A percentile compares a stretch with the other conserved stretches of the same genome.
Conservation (phyloP, 768 basidiomycete genomes). For the Mycena venus region DNA sequence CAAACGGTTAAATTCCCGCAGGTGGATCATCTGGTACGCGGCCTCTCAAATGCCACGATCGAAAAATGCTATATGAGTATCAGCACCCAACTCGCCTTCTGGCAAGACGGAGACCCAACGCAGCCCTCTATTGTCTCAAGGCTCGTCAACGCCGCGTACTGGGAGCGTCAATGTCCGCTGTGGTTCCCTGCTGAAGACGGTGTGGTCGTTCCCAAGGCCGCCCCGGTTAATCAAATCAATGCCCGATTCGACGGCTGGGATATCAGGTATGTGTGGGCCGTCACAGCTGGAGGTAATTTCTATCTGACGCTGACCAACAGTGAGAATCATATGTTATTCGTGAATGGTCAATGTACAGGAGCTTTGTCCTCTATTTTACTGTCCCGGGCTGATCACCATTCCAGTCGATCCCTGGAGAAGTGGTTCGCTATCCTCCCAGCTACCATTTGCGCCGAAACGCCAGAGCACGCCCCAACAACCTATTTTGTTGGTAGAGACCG, state of each 20-base stretch:
- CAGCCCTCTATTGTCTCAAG: constrained; percentile 25
- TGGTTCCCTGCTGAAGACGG: constrained; percentile 29
- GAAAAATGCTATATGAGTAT: neutral
- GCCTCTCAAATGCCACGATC: neutral
- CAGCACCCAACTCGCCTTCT: constrained; percentile 26
- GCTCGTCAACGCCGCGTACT: constrained; percentile 21
- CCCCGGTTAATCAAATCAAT: constrained; percentile 20
- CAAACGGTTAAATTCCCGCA: neutral
- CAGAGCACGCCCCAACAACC: constrained; percentile 19
- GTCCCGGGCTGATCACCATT: neutral
- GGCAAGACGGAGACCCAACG: constrained; percentile 29
- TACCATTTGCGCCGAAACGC: constrained; percentile 19
- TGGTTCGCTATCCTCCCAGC: constrained; percentile 12
- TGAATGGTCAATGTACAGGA: constrained; percentile 29
- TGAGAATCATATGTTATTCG: constrained; percentile 19
- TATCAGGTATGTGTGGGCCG: constrained; percentile 15
- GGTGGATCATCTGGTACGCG: constrained; percentile 31
- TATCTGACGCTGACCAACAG: neutral
- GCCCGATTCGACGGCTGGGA: constrained; percentile 20
- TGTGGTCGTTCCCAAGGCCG: constrained; percentile 12
- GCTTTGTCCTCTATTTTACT: neutral
- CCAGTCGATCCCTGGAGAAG: constrained; percentile 28
- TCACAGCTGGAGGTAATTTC: neutral
- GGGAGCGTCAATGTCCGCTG: constrained; percentile 31
- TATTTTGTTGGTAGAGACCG: constrained; percentile 25